Conservation (phyloP, 176 grass and related monocot genomes). For the bread wheat (Triticum aestivum) region DNA sequence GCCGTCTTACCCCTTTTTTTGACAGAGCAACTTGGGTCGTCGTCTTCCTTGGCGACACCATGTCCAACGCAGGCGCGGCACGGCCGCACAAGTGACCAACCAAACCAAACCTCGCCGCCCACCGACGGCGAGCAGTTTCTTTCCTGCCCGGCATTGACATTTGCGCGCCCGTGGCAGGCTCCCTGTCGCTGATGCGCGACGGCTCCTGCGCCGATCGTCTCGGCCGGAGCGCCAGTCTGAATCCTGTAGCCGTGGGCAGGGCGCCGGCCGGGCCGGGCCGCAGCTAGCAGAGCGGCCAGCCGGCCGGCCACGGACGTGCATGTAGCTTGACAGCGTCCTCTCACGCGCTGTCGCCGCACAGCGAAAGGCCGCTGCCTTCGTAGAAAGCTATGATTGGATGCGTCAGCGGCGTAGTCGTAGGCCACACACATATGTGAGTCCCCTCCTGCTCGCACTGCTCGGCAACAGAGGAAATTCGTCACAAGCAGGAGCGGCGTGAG, state of each 20-base stretch:
- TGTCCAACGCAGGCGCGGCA: too few species aligned
- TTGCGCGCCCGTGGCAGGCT: not conserved
- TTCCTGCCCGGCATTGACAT: not conserved
- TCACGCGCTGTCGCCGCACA: not conserved
- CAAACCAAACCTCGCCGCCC: too few species aligned
- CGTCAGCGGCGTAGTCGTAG: not conserved
- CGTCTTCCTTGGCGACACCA: too few species aligned
- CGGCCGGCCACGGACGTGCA: not conserved
- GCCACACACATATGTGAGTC: not conserved
- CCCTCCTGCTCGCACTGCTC: not conserved
- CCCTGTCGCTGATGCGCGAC: slow-evolving; percentile 9
- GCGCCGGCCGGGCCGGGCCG: not conserved
- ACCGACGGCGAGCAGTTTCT: too few species aligned
- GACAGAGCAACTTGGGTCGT: too few species aligned
- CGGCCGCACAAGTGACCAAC: too few species aligned
- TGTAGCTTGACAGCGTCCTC: slow-evolving; percentile 10
- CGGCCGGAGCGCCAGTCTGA: not conserved
- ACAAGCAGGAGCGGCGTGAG: not conserved
- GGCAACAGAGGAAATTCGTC: not conserved
- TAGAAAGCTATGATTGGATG: slow-evolving; percentile 21
- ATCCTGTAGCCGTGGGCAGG: slow-evolving; percentile 6
- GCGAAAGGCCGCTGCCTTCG: not conserved
- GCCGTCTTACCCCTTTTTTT: too few species aligned
- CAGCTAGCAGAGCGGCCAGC: too few species aligned
- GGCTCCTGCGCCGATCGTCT: not conserved